A percentile compares a stretch with the other conserved stretches of the same genome.
These are phyloP conservation scores for Salix dunnii DNA, from an alignment of 345 rosid genomes.

Conservation along the genomic window DNA sequence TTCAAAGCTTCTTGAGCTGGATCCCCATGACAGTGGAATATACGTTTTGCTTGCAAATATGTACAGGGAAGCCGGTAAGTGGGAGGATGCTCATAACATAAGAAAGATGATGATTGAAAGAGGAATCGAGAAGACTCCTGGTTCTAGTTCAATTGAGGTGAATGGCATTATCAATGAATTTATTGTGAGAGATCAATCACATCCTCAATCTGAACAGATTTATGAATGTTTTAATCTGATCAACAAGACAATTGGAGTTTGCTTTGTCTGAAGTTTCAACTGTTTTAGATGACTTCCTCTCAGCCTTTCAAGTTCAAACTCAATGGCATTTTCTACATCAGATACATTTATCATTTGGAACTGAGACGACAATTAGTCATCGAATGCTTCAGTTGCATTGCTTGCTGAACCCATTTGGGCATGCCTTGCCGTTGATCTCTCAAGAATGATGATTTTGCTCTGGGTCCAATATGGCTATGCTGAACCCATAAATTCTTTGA, in stretches of 20 bases:
- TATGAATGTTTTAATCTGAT: constrained; percentile 52
- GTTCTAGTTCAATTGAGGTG: constrained; percentile 74
- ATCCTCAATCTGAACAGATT: constrained; percentile 40
- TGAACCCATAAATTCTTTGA: neutral
- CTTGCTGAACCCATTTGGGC: too few relatives aligned
- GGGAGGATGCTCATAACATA: constrained; percentile 59
- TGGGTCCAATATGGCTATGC: neutral
- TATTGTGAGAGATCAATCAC: constrained; percentile 67
- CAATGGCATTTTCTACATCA: neutral
- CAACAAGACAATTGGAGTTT: constrained; percentile 43
- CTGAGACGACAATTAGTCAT: neutral
- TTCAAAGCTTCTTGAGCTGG: constrained; percentile 68
- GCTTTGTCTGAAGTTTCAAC: constrained; percentile 12
- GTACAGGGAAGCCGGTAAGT: constrained; percentile 74
- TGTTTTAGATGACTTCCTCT: constrained; percentile 7
- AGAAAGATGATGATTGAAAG: constrained; percentile 65
- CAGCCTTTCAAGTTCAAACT: constrained; percentile 17
- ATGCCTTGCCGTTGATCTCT: too few relatives aligned
- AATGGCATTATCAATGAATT: constrained; percentile 59
- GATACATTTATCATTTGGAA: neutral
- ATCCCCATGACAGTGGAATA: constrained; percentile 71
- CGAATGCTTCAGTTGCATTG: neutral
- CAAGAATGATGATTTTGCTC: neutral
- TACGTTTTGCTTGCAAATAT: constrained; percentile 72
- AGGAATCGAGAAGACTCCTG: constrained; percentile 77